Percentiles rank a stretch among this genome's conserved stretches.
These are phyloP conservation scores for Datisca glomerata DNA, from an alignment of 306 rosid genomes.

Conservation along the genomic window DNA sequence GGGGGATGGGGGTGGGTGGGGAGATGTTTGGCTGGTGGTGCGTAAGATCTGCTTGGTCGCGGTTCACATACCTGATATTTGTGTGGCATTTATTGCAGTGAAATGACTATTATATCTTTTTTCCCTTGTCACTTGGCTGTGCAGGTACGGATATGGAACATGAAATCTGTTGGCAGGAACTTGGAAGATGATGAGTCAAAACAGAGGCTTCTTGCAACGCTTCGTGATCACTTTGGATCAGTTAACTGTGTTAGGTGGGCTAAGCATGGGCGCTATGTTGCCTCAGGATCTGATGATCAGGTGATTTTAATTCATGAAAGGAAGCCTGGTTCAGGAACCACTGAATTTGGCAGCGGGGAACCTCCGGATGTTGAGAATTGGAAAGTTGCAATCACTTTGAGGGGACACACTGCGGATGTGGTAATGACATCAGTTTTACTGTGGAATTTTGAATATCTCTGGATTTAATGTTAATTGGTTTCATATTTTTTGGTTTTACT, in stretches of 20 bases:
- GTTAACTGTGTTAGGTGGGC: slow-evolving; percentile 99
- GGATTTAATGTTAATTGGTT: too few species aligned
- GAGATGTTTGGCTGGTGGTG: too few species aligned
- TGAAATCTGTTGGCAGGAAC: slow-evolving; percentile 69
- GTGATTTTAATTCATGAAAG: slow-evolving; percentile 86
- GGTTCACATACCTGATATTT: background rate
- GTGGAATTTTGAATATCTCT: background rate
- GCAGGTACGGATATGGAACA: slow-evolving; percentile 97
- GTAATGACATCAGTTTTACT: slow-evolving; percentile 53
- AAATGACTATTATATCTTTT: background rate
- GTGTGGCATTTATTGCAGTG: background rate
- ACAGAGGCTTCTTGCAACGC: slow-evolving; percentile 91
- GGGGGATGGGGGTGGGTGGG: too few species aligned
- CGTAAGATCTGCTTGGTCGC: too few species aligned
- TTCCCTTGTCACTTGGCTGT: background rate
- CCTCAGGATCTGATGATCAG: slow-evolving; percentile 98
- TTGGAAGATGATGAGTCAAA: slow-evolving; percentile 43
- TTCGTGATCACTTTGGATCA: slow-evolving; percentile 96
- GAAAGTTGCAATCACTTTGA: slow-evolving; percentile 90
- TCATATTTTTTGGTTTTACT: too few species aligned
- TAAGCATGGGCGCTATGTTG: slow-evolving; percentile 78
- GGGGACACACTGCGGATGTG: slow-evolving; percentile 99
- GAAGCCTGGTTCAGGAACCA: slow-evolving; percentile 98
- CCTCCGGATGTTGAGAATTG: slow-evolving; percentile 97
- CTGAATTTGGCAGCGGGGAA: slow-evolving; percentile 98